phyloP scores from a whole-genome alignment of 2,329 filamentous ascomycete species.

The Macrophomina phaseolina region DNA sequence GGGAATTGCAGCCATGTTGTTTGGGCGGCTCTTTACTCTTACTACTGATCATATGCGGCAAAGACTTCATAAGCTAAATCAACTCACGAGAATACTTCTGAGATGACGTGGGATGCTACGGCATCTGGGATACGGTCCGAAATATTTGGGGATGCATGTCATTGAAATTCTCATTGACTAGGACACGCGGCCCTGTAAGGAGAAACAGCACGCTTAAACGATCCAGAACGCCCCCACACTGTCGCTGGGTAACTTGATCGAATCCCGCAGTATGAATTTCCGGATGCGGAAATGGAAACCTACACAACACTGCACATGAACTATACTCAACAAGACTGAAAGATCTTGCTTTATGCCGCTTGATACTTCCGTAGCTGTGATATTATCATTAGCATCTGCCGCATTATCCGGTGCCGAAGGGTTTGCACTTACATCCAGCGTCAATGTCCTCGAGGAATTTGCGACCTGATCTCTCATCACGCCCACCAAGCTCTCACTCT shows the following conservation, averaged over 20 bases:
- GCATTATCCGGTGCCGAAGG: not conserved
- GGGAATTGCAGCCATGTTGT: too few species aligned
- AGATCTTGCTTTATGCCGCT: slow-evolving; percentile 28
- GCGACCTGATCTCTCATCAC: slow-evolving; percentile 94
- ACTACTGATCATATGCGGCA: too few species aligned
- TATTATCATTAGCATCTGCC: slow-evolving; percentile 27
- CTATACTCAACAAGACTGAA: not conserved
- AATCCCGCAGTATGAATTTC: not conserved
- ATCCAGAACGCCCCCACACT: slow-evolving; percentile 10
- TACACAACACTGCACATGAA: not conserved
- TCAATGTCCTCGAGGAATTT: slow-evolving; percentile 90
- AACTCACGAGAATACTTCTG: too few species aligned
- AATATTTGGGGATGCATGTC: too few species aligned
- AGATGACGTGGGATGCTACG: too few species aligned
- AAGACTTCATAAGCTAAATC: not conserved
- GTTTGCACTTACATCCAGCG: slow-evolving; percentile 80
- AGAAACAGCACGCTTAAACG: slow-evolving; percentile 4
- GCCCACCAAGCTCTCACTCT: slow-evolving; percentile 92
- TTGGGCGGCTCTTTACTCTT: too few species aligned
- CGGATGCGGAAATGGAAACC: not conserved
- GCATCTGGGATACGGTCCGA: too few species aligned
- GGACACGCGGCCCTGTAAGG: not conserved
- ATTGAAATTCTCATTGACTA: too few species aligned
- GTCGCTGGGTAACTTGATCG: not conserved
- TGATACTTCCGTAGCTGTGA: slow-evolving; percentile 38